Base-by-base conservation (phyloP, 352 stramenopile species). In the Globisporangium cederbergense region DNA sequence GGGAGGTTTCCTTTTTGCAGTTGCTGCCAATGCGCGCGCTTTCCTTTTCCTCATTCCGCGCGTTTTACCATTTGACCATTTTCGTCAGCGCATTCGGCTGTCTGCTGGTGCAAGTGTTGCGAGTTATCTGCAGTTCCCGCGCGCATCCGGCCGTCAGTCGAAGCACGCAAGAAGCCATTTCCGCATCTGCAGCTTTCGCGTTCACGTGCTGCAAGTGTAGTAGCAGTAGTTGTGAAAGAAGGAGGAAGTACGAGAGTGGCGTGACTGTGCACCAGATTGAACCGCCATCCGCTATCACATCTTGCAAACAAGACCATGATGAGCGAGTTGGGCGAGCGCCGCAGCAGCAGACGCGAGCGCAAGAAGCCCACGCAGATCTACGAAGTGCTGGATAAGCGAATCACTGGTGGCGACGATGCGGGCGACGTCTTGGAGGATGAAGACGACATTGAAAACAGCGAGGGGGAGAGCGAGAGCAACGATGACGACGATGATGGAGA, bases 321-420 rank as follows among this genome's bases (percentile, higher is more conserved):
- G 32, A 18, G 64, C 40, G 13, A 86, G n/a, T 10, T 86, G 72
- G 76, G 57, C 60, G 59, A 67, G 49, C 82, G 86, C 14, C 81
- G 86, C 49, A 81, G 83, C 62, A 84, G 72, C 62, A 84, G 72
- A 30, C 86, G 86, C 22, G 70, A 82, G 68, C 81, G 84, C 20
- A 84, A 75, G 56, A 81, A 79, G 71, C 86, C 86, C 32, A 89
- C 80, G 67, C 59, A 66, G 18, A 78, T 95, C 30, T 95, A 92
- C 70, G 75, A 88, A 60, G 81, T 91, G 56, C 75, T 84, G 56
- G 78, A 90, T 62, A 69, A 50, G 18, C 85, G 82, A 5, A 4
- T n/a, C 8, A 57, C 34, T 5, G 28, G 18, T 18, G 28, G 51
- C 7, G 47, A 62, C 2, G 58, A 55, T 2, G 69, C 65, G 42